Conservation (phyloP, 306 rosid species). For the Vigna nakashimae region DNA sequence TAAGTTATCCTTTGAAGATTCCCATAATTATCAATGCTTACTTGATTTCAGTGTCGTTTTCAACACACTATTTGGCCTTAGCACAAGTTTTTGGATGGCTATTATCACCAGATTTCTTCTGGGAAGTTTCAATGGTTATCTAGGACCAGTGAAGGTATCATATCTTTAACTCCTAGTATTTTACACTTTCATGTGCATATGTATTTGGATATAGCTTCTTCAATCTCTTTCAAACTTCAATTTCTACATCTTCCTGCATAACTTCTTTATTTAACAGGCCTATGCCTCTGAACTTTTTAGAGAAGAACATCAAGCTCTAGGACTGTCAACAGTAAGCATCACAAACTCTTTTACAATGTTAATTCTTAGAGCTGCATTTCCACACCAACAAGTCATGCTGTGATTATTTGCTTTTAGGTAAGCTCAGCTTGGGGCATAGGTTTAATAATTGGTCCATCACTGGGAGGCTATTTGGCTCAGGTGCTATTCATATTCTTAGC, state of each 20-base stretch:
- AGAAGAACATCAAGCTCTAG: conserved; percentile 82
- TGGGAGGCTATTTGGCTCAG: conserved; percentile 94
- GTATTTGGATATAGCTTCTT: not conserved
- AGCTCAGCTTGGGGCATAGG: conserved; percentile 86
- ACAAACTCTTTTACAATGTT: not conserved
- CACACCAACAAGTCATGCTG: conserved; percentile 11
- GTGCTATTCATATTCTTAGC: conserved; percentile 51
- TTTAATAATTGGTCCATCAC: conserved; percentile 83
- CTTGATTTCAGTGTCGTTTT: conserved; percentile 63
- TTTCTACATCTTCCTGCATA: conserved; percentile 8
- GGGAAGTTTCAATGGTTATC: not conserved
- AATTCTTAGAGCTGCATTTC: not conserved
- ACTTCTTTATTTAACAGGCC: conserved; percentile 63
- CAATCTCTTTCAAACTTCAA: not conserved
- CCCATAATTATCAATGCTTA: not conserved
- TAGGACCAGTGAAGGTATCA: conserved; percentile 17
- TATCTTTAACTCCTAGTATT: not conserved
- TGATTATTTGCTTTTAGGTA: conserved; percentile 56
- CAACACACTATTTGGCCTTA: conserved; percentile 92
- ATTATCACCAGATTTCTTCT: conserved; percentile 42
- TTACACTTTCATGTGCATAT: not conserved
- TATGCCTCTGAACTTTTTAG: conserved; percentile 74
- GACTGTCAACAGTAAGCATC: conserved; percentile 77
- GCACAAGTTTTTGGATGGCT: conserved; percentile 93
- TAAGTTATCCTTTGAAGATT: not conserved